A percentile compares a stretch with the other conserved stretches of the same genome.
phyloP scores from a whole-genome alignment of 768 basidiomycete species.

The Grammothele lineata region DNA sequence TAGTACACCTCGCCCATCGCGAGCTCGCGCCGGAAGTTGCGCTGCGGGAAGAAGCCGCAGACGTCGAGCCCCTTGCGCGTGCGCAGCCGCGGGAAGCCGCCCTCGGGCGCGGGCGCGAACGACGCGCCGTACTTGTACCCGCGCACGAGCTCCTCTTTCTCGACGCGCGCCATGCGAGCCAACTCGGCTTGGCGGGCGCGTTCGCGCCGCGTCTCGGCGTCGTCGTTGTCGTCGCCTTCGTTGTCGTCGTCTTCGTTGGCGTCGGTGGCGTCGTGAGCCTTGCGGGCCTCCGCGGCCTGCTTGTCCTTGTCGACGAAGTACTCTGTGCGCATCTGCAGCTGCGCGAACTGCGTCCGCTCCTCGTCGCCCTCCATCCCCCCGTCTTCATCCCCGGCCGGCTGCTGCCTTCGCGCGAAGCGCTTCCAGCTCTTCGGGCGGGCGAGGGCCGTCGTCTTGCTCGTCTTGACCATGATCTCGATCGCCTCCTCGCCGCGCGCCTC shows the following conservation, averaged over 20 bases:
- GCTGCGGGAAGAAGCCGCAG: constrained; percentile 70
- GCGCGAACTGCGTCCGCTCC: constrained; percentile 36
- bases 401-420: constrained; percentile 52
- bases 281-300: constrained; percentile 32
- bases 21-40: constrained; percentile 75
- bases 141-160: constrained; percentile 73
- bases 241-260: constrained; percentile 14
- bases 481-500: constrained; percentile 65
- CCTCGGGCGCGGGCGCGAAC: constrained; percentile 83
- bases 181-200: constrained; percentile 27
- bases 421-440: constrained; percentile 74
- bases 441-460: constrained; percentile 75
- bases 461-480: constrained; percentile 67
- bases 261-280: constrained; percentile 18
- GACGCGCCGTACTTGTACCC: constrained; percentile 91
- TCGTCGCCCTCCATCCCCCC: constrained; percentile 33
- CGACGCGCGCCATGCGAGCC: constrained; percentile 44
- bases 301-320: constrained; percentile 51
- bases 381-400: constrained; percentile 23
- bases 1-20: constrained; percentile 84
- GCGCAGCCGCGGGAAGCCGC: constrained; percentile 69
- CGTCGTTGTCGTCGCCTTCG: constrained; percentile 25
- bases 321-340: constrained; percentile 44
- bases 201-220: constrained; percentile 22
- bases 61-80: constrained; percentile 86